Base-by-base conservation (phyloP, 352 stramenopile species). In the Aphanomyces cochlioides region DNA sequence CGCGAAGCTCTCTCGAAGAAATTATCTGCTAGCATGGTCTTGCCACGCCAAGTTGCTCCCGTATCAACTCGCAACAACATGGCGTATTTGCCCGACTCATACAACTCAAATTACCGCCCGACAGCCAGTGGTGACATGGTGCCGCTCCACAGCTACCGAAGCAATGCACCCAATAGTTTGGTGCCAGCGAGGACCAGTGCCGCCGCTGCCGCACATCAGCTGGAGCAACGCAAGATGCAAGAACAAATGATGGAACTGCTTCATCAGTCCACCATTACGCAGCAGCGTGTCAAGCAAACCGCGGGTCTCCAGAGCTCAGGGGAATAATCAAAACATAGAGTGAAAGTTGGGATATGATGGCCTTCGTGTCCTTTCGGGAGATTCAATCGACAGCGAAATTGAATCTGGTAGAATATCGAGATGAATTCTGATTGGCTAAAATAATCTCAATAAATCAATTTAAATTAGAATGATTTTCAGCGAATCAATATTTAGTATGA, bases 161-260 rank as follows among this genome's bases (percentile, higher is more conserved):
- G 54, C 19, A 61, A 15, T 21, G 7, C 6, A 15, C 12, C 8
- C 7, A 36, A 36, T 28, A 28, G 28, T 28, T 8, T 36, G 17
- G 50, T 19, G 15, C 21, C 50, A 28, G 15, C 50, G 1, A 58
- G 21, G 17, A 61, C 58, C 47, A n/a, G 58, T 69, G 67, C 72
- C 69, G 10, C 74, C 72, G 15, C 56, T 37, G 61, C 68, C 45
- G 61, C 74, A 43, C 28, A 28, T 28, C 67, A 74, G 47, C 82
- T 79, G 38, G 86, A 93, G 71, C 84, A 93, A 68, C 82, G 80
- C 17, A 80, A 83, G 66, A 77, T 92, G 2, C 91, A 93, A 72
- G 84, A 92, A 73, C 86, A 93, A 56, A 93, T 93, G 86, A 90
- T 93, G 68, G 82, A 93, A 72, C 72, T 93, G 39, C 72, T 93